Evolutionary conservation across 1,284 basidiomycete genomes (phyloP).

Genomic region (Trametes versicolor): DNA sequence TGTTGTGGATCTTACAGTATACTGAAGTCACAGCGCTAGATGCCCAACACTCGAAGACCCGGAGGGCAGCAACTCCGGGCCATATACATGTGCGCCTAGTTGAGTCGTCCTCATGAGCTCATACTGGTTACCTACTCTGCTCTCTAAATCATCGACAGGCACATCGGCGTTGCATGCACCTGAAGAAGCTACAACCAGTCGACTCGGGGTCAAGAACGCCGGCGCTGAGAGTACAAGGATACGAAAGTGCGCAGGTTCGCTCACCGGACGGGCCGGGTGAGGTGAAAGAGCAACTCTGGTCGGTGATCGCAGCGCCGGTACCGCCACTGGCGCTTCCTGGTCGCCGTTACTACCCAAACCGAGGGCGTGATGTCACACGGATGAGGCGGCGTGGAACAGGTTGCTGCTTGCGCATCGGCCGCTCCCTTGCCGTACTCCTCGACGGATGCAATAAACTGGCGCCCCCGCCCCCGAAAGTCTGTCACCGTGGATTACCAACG

Average conservation of each 20-base stretch:
- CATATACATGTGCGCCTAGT: neutral
- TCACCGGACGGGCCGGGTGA: neutral
- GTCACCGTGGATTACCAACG: constrained; percentile 8
- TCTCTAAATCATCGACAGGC: too few relatives aligned
- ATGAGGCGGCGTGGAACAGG: neutral
- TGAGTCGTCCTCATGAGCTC: too few relatives aligned
- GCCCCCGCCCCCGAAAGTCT: neutral
- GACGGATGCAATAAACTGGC: constrained; percentile 21
- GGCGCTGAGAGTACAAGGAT: neutral
- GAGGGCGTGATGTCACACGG: constrained; percentile 14
- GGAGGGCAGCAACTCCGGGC: neutral
- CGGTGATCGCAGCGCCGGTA: constrained; percentile 1
- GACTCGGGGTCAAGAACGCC: neutral
- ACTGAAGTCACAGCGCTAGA: neutral
- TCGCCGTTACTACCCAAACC: constrained; percentile 1
- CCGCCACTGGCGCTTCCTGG: constrained; percentile 13
- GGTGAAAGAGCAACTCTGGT: neutral
- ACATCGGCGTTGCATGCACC: too few relatives aligned
- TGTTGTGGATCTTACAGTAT: neutral
- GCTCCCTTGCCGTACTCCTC: constrained; percentile 7
- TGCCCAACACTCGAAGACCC: neutral
- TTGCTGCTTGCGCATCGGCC: constrained; percentile 15
- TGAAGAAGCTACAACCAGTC: neutral
- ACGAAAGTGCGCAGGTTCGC: too few relatives aligned
- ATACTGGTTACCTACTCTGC: too few relatives aligned